Evolutionary conservation across 495 filamentous ascomycete genomes (phyloP).

Genomic region (Hyaloscypha finlandica): DNA sequence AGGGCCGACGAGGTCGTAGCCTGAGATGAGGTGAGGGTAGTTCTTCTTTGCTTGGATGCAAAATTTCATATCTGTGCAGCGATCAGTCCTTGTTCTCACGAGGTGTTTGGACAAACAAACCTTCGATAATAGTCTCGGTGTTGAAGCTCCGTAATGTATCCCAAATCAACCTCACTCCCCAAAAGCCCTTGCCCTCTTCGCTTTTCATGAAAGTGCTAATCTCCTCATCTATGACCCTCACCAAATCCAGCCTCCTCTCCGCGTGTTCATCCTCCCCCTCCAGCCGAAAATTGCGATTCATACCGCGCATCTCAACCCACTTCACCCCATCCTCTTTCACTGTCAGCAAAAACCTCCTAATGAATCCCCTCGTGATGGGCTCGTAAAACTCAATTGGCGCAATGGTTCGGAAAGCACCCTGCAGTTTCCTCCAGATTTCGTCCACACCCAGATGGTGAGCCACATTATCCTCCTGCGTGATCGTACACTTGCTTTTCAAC

Average conservation of each 20-base stretch:
- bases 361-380: constrained; percentile 78
- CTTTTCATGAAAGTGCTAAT: constrained; percentile 68
- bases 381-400: constrained; percentile 79
- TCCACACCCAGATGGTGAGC: constrained; percentile 74
- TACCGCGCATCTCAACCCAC: constrained; percentile 70
- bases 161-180: constrained; percentile 87
- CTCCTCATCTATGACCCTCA: constrained; percentile 72
- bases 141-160: constrained; percentile 62
- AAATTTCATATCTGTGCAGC: constrained; percentile 63
- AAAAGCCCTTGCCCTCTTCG: constrained; percentile 70
- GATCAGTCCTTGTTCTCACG: background rate
- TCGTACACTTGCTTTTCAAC: constrained; percentile 69
- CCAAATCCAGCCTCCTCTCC: constrained; percentile 60
- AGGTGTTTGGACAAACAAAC: background rate
- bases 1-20: constrained; percentile 85
- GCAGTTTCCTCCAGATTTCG: constrained; percentile 78
- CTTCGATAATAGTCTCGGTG: constrained; percentile 62
- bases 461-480: constrained; percentile 70
- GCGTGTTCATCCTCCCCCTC: constrained; percentile 61
- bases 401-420: constrained; percentile 64
- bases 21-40: constrained; percentile 76
- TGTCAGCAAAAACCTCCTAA: constrained; percentile 65
- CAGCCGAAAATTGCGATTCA: constrained; percentile 61
- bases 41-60: constrained; percentile 75
- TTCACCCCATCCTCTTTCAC: constrained; percentile 73